Evolutionary conservation across 768 basidiomycete species (phyloP), one percentile per base, ranked within the genome.

Genomic region (Pleurotus tuoliensis): DNA sequence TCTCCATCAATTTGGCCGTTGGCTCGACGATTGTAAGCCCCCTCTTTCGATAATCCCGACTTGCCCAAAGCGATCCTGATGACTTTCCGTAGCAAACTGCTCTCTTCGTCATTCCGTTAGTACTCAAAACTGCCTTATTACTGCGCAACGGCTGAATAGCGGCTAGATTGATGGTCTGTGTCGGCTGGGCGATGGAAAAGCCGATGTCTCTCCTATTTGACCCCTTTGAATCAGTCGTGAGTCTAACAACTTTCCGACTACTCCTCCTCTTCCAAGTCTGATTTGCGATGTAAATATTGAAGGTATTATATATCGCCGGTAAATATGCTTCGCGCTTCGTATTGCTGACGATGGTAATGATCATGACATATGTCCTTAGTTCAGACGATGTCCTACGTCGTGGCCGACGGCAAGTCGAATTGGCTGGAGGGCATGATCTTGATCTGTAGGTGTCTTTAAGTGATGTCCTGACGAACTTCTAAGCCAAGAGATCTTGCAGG

Each of bases 161-260:
- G 5, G 40, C 12, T 62, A 90, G 81, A 53, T 86, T 91, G 62
- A 87, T 90, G 61, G 81, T 91, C 27, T 77, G 77, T 7, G 74
- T 96, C 6, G 92, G 78, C 3, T 97, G 93, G 94, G 81, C 82
- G 20, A 73, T 94, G 48, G 86, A 84, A 54, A 94, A 92, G 64
- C 89, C 90, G 8, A 66, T 90, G 53, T 86, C 85, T 13, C 74
- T 95, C 55, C 76, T 94, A 37, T 95, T 96, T 64, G 94, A 96
- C 67, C 90, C 92, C 2, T 94, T 89, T 66, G 90, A 95, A 73
- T 88, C 89, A 11, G 56, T 60, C 20, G 59, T 69, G 50, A 58
- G 67, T 84, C 62, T 76, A 49, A 67, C 64, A 8, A 56, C 1
- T 47, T 3, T 24, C 20, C 27, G 15, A 1, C 41, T 12, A 11